Conservation (phyloP, 2,329 filamentous ascomycete genomes). For the Grosmannia clavigera region DNA sequence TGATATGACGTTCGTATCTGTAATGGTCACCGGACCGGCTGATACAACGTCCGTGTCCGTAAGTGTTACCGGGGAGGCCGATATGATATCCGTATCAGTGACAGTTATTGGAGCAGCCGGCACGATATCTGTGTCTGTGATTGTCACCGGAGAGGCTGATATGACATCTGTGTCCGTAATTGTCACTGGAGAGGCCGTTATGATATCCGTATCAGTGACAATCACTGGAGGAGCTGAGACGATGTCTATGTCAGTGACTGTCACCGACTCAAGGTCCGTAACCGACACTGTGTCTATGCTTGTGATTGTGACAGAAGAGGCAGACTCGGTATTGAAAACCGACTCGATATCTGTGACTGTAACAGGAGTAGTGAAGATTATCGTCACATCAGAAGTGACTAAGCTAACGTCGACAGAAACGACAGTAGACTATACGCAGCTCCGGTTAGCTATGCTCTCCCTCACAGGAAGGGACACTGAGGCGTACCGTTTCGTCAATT, state of each 20-base stretch:
- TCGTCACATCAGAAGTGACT: too few species aligned
- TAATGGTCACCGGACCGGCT: not conserved
- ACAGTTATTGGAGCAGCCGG: not conserved
- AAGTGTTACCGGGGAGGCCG: not conserved
- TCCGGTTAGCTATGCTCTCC: not conserved
- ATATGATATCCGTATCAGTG: not conserved
- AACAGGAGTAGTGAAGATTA: too few species aligned
- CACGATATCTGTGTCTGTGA: not conserved
- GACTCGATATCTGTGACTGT: not conserved
- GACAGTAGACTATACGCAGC: not conserved
- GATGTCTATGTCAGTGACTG: too few species aligned
- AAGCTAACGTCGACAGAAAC: too few species aligned
- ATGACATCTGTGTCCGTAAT: not conserved
- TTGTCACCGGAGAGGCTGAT: not conserved
- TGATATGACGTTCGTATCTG: not conserved
- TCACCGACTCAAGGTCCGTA: too few species aligned
- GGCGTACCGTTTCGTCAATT: not conserved
- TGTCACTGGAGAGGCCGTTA: not conserved
- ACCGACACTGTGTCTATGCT: too few species aligned
- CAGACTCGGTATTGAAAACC: not conserved
- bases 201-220: too few species aligned
- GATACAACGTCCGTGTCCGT: not conserved
- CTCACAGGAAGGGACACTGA: too few species aligned
- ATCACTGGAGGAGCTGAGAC: too few species aligned
- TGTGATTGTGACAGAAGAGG: too few species aligned